These are phyloP conservation scores for Sporothrix luriei DNA, from an alignment of 2,329 filamentous ascomycete genomes.

Conservation along the genomic window DNA sequence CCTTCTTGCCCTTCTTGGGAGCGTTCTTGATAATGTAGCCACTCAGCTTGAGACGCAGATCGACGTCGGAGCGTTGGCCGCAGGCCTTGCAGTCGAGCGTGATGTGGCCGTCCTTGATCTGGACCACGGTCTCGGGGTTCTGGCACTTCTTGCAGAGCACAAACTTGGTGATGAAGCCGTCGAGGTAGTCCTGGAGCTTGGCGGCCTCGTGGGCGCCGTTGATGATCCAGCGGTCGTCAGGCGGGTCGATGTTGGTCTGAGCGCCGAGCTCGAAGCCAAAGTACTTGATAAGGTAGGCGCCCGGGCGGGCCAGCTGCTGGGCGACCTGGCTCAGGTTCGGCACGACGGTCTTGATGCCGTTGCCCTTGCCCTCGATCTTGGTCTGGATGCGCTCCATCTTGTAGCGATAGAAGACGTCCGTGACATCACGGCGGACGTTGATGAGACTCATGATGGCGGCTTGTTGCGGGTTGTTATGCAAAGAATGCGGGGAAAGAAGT, in stretches of 20 bases:
- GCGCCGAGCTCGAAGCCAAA: constrained; percentile 98
- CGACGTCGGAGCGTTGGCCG: constrained; percentile 87
- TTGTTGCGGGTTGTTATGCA: constrained; percentile 37
- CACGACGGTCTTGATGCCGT: constrained; percentile 98
- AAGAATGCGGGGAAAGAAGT: background rate
- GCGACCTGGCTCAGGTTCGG: constrained; percentile 96
- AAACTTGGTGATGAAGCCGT: constrained; percentile 98
- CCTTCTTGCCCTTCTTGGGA: constrained; percentile 92
- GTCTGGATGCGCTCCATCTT: constrained; percentile 99
- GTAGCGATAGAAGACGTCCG: constrained; percentile 99
- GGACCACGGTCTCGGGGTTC: constrained; percentile 96
- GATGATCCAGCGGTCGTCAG: constrained; percentile 99
- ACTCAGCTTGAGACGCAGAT: constrained; percentile 91
- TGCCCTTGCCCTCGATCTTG: constrained; percentile 99
- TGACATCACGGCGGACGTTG: constrained; percentile 98
- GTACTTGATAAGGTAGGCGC: constrained; percentile 97
- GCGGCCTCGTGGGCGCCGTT: constrained; percentile 93
- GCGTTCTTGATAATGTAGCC: constrained; percentile 97
- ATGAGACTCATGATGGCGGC: constrained; percentile 86
- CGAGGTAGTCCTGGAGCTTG: constrained; percentile 97
- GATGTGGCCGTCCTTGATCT: constrained; percentile 91
- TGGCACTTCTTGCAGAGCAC: constrained; percentile 99
- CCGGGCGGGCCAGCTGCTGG: constrained; percentile 85
- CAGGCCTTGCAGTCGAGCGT: constrained; percentile 98
- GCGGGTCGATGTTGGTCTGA: constrained; percentile 96